Evolutionary conservation across 2,329 filamentous ascomycete genomes (phyloP), one percentile per base, ranked within the genome.

Genomic region (Phyllosticta capitalensis): DNA sequence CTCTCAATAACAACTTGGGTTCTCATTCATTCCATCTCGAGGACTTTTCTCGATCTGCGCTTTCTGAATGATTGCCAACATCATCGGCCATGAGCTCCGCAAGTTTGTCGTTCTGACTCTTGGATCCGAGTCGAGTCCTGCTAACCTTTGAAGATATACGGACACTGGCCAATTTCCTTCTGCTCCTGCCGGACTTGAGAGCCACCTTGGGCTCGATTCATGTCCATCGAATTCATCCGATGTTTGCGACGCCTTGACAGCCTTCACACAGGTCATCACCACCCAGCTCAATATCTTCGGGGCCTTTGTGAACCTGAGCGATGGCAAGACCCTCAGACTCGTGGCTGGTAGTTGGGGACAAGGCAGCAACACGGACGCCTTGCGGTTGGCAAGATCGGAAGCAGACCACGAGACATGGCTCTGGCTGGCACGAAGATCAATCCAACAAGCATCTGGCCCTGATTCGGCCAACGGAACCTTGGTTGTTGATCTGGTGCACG

Each of bases 21-120:
- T 45, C 17, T n/a, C 4, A n/a, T 17, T n/a, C 38, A n/a, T 7
- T n/a, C 14, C 3, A 45, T n/a, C 17, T 45, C 38, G 38, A 45
- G 38, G 14, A 4, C 17, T 45, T 6, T 45, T 7, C 38, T 45
- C 53, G 56, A 59, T 51, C 56, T 59, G 56, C 45, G 54, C 56
- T 52, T 51, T 51, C 56, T 59, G 56, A 59, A 59, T 59, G 56
- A 54, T 52, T 52, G 56, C 33, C 56, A 52, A 51, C 51, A 21
- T 52, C 56, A 54, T 52, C 56, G 54, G 38, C 56, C 56, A 59
- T 51, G 56, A 59, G 56, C 56, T 59, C 56, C 56, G 56, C 56
- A 59, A 59, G 56, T 59, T 38, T 38, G 56, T 59, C 38, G 19
- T 26, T 52, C 53, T 22, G 24, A 10, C 26, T 19, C 53, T 51